A percentile compares a stretch with the other conserved stretches of the same genome.
Evolutionary conservation across 2,329 filamentous ascomycete species (phyloP).

Genomic region (Colletotrichum sp.): DNA sequence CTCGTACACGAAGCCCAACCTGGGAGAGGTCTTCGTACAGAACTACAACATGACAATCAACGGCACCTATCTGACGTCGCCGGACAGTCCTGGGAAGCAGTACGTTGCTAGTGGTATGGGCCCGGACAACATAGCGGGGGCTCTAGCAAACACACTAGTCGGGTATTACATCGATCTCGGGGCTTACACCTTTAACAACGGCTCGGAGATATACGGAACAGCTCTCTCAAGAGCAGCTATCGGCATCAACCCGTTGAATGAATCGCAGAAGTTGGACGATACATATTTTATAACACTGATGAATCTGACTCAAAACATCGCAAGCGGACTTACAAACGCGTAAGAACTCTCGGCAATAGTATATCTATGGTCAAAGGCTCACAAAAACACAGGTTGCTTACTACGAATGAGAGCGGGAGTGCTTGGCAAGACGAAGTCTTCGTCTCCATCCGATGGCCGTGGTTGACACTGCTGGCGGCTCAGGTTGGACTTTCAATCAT

Average conservation of each 20-base stretch:
- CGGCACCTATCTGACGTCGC: slow-evolving; percentile 4
- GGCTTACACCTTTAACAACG: background rate
- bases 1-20: background rate
- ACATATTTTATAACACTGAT: background rate
- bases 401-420: background rate
- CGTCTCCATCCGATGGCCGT: slow-evolving; percentile 4
- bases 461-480: background rate
- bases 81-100: background rate
- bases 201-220: background rate
- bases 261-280: slow-evolving; percentile 8
- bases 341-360: background rate
- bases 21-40: background rate
- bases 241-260: background rate
- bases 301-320: slow-evolving; percentile 7
- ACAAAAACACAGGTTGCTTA: background rate
- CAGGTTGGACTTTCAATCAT: slow-evolving; percentile 5
- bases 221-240: background rate
- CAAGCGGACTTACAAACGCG: slow-evolving; percentile 5
- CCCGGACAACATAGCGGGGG: background rate
- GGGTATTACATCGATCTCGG: background rate
- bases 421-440: slow-evolving; percentile 7
- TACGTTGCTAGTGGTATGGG: background rate
- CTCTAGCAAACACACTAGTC: background rate
- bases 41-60: background rate
- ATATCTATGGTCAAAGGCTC: background rate